A percentile compares a stretch with the other conserved stretches of the same genome.
phyloP scores from a whole-genome alignment of 176 grass and related monocot species.

The Puccinellia tenuiflora region DNA sequence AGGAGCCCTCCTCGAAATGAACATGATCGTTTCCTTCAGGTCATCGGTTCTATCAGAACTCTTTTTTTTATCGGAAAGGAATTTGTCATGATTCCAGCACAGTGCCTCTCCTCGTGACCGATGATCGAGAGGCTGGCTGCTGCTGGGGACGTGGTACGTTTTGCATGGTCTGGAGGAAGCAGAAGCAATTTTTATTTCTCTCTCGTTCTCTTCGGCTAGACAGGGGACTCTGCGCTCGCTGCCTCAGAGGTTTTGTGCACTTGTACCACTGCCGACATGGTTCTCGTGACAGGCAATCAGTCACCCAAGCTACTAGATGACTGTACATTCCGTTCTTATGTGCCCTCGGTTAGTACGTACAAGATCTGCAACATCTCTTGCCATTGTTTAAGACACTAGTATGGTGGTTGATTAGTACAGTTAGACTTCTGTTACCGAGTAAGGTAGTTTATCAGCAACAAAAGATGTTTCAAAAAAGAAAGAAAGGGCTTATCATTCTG shows the following conservation, averaged over 20 bases:
- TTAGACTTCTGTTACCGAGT: too few species aligned
- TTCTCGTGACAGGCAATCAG: slow-evolving; percentile 34
- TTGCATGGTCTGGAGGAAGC: not conserved
- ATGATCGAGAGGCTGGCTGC: slow-evolving; percentile 6
- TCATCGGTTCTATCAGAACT: too few species aligned
- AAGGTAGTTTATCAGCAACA: too few species aligned
- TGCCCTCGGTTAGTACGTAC: not conserved
- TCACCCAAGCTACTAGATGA: not conserved
- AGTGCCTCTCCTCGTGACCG: slow-evolving; percentile 16
- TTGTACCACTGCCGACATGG: slow-evolving; percentile 19
- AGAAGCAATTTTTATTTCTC: not conserved
- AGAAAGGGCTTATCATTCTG: not conserved
- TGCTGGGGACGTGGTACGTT: not conserved
- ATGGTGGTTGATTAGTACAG: too few species aligned
- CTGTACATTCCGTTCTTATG: not conserved
- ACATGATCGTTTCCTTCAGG: too few species aligned
- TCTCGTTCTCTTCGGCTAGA: not conserved
- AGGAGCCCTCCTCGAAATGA: too few species aligned
- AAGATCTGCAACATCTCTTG: not conserved
- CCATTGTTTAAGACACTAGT: not conserved
- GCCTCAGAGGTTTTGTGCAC: not conserved
- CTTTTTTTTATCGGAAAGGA: not conserved
- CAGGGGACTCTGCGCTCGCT: not conserved
- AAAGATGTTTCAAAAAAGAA: not conserved
- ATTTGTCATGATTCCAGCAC: not conserved